Base-by-base conservation (phyloP, 129 eudicot species). In the Sambucus nigra region DNA sequence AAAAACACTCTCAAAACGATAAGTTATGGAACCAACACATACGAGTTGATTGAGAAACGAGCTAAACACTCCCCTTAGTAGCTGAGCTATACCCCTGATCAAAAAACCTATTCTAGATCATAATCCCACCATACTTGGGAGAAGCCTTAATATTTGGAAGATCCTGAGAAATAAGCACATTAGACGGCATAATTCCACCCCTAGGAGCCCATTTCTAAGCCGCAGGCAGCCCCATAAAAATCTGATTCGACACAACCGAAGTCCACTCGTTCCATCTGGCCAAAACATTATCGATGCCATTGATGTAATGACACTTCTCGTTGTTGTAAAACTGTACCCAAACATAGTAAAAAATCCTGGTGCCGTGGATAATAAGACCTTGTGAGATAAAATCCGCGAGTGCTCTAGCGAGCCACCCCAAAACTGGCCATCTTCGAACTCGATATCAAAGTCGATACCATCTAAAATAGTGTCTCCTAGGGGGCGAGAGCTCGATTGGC, bases 301-400 rank as follows among this genome's bases (percentile, higher is more conserved):
- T 13, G 20, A 41, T 32, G 49, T 73, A 80, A 16, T 77, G 77
- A 50, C 94, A 83, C 7, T 82, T 79, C 0, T 71, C 83, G 51
- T 87, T 87, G 35, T 83, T 80, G 57, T 83, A 88, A 28, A 87
- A 87, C 18, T 87, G 96, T 5, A 87, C 75, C 96, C 96, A 87
- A 20, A 82, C 82, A 6, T 71, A 74, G 48, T 82, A 86, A 51
- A 82, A 82, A 82, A 7, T 60, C 5, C 75, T 45, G 86, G 86
- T 32, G 85, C 85, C 19, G 79, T 82, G 0, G 86, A 49, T 48
- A 82, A 29, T 39, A 70, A 82, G 2, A 78, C 80, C 13, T 25
- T 61, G 10, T 1, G 22, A 51, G 76, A 39, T 2, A 69, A 76
- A 19, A 60, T 50, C 38, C 60, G 55, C 17, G 76, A 42, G 40